Evolutionary conservation across 306 rosid genomes (phyloP), one percentile per base, ranked within the genome.

Genomic region (Acacia crassicarpa): DNA sequence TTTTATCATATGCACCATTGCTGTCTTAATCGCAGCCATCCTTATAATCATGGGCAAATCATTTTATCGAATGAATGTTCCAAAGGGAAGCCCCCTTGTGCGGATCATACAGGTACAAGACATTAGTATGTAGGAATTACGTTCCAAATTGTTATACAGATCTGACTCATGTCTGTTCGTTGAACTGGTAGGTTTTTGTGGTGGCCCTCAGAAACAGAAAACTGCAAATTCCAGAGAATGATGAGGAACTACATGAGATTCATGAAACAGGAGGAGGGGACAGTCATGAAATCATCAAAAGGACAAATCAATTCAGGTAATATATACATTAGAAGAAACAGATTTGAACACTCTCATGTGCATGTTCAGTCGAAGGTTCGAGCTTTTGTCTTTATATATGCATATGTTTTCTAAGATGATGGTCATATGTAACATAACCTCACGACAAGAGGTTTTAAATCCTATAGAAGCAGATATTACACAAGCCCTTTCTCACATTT

Each of bases 251-350:
- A 9, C 83, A 85, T 23, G 92, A 91, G 75, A 80, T 85, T 77
- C 75, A 48, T 65, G 90, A 84, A 72, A 82, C 88, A 61, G 94
- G 84, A 75, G 68, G 79, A 27, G 78, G 35, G 10, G 83, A 38
- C 43, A 45, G 33, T 22, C 8, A 77, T 65, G 97, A 94, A 89
- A 82, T 87, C 72, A 87, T 94, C 49, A 81, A 81, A 43, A 89
- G 89, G 83, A 92, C 97, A n/a, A 76, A 88, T 9, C 98, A 91
- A 82, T 94, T 92, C 90, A 91, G 93, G 98, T 91, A 38, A 67
- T 59, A 17, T 58, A 13, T 27, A n/a, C n/a, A 46, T 15, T 58
- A 41, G 10, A 62, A 30, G 4, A 30, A 63, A 65, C 20, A 71
- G 30, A 73, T 32, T 76, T 68, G 49, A 74, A 41, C 80, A 32